Base-by-base conservation (phyloP, 2,329 filamentous ascomycete genomes). In the Cryphonectria carpinicola region DNA sequence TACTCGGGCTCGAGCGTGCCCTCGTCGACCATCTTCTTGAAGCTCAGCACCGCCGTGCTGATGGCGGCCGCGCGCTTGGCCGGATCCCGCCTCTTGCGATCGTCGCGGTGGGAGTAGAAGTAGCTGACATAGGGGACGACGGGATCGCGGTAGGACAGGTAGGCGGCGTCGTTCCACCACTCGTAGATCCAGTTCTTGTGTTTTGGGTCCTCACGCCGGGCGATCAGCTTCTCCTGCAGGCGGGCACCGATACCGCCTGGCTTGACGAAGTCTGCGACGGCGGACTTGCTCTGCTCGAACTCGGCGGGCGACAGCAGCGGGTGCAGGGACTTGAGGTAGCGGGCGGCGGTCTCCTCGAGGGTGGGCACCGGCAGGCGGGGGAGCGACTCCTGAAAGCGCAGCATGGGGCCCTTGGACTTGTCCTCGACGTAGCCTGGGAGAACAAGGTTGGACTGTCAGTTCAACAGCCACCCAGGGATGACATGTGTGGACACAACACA, bases 71-170 rank as follows among this genome's bases (percentile, higher is more conserved):
- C 96, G 74, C 96, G 93, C 87, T 97, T 97, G 73, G 92, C 91
- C 0, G 96, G 96, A 81, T 98, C 90, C 73, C 94, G 90, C 75
- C 95, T 90, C 79, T 91, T 88, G 76, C 93, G 90, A 82, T 99
- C 97, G 82, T 99, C 96, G 75, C 94, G 90, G 85, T 98, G 95
- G 69, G 95, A 98, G 86, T 99, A 99, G 85, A 99, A 99, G 88
- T 99, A 99, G 82, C 94, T 97, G 78, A 99, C 96, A 80, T 98
- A 99, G 73, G 96, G 96, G 25, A 98, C 93, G 63, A 99, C 93
- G 14, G 96, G 96, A 81, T 98, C 96, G 75, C 95, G 92, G 85
- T 98, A 98, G 74, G 84, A 88, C 74, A 99, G 89, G 83, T 99
- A 99, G 71, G 96, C 96, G 5, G 90, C 89, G 67, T 97, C 90